Evolutionary conservation across 2,329 filamentous ascomycete genomes (phyloP).

Genomic region (Cadophora malorum): DNA sequence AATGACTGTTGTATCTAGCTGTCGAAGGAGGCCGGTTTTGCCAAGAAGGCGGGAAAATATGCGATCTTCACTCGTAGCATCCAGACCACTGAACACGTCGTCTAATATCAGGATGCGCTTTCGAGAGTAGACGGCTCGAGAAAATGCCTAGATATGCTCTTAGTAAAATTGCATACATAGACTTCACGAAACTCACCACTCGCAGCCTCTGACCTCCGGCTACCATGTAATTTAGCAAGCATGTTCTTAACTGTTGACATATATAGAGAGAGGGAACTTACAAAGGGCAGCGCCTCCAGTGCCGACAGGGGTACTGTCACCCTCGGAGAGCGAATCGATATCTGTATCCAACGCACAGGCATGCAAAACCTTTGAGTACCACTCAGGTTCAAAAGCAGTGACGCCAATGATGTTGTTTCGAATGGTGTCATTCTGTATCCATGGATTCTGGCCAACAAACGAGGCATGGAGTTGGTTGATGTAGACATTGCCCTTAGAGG

Average conservation of each 20-base stretch:
- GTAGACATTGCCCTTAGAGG: constrained; percentile 34
- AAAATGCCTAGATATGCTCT: constrained; percentile 54
- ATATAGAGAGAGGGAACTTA: background rate
- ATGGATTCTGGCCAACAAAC: constrained; percentile 53
- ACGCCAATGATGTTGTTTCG: constrained; percentile 49
- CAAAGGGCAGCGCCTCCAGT: constrained; percentile 43
- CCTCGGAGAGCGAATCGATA: constrained; percentile 47
- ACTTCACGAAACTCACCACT: constrained; percentile 45
- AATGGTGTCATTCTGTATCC: constrained; percentile 52
- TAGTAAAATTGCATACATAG: constrained; percentile 40
- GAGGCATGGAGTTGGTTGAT: constrained; percentile 39
- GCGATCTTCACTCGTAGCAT: constrained; percentile 37
- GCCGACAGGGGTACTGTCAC: constrained; percentile 41
- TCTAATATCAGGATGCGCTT: constrained; percentile 40
- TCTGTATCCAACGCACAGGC: constrained; percentile 68
- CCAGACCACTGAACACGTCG: constrained; percentile 43
- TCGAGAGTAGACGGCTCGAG: constrained; percentile 53
- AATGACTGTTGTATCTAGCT: constrained; percentile 46
- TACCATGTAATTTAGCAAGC: background rate
- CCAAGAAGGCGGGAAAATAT: constrained; percentile 38
- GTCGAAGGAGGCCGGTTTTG: constrained; percentile 32
- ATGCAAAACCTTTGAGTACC: constrained; percentile 69
- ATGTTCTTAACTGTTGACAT: too few species aligned
- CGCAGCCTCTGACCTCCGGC: constrained; percentile 40
- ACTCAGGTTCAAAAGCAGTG: constrained; percentile 55